Conservation (phyloP, 495 filamentous ascomycete genomes). For the Xylaria venustula region DNA sequence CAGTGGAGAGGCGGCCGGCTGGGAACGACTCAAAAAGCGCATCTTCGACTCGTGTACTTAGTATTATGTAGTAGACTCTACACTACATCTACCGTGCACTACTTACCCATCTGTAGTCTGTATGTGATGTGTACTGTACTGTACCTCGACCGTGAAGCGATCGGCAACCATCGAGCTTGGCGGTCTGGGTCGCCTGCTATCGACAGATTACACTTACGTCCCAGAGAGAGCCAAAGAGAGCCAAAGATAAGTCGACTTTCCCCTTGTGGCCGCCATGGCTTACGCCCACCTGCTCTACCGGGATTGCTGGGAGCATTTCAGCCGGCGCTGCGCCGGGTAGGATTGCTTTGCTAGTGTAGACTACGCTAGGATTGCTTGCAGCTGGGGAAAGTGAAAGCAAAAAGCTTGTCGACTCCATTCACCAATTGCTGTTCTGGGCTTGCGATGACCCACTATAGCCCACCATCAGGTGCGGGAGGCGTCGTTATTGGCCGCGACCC, state of each 20-base stretch:
- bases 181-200: not conserved
- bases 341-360: no score
- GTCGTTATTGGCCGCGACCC: constrained; percentile 8
- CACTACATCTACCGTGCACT: not conserved
- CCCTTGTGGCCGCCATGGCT: not conserved
- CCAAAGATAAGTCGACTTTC: not conserved
- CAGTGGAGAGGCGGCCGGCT: constrained; percentile 4
- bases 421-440: not conserved
- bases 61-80: not conserved
- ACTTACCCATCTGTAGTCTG: not conserved
- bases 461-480: not conserved
- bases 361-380: constrained; percentile 10
- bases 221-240: not conserved
- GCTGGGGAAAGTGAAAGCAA: no score
- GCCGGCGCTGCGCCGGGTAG: constrained; percentile 1
- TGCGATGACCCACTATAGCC: not conserved
- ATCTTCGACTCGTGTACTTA: not conserved
- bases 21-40: constrained; percentile 1
- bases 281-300: not conserved
- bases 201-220: not conserved
- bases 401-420: not conserved
- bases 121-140: not conserved
- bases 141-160: no score
- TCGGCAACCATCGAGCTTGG: no score
- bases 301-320: not conserved